Conservation (phyloP, 2,329 filamentous ascomycete species). For the Dactylellina sp. region DNA sequence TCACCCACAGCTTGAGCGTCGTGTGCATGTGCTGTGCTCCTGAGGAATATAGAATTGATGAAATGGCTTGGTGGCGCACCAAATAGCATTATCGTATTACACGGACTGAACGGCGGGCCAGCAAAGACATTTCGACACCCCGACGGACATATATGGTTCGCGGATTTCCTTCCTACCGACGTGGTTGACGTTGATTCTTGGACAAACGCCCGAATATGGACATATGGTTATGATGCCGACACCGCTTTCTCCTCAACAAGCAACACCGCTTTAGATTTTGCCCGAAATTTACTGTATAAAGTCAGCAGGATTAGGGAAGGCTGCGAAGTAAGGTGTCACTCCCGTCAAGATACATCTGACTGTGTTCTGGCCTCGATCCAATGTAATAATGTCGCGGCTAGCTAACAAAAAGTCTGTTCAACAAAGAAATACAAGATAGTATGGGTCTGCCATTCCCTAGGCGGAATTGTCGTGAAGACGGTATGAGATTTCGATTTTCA, state of each 20-base stretch:
- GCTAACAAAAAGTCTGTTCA: not conserved
- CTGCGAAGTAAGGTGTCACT: constrained; percentile 23
- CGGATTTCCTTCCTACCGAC: constrained; percentile 46
- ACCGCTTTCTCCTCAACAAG: constrained; percentile 42
- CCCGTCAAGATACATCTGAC: too few relatives aligned
- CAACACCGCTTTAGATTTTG: constrained; percentile 42
- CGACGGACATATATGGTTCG: constrained; percentile 53
- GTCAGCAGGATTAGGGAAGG: constrained; percentile 53
- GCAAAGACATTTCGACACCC: constrained; percentile 51
- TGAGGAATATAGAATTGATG: not conserved
- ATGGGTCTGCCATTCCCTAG: constrained; percentile 52
- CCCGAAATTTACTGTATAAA: constrained; percentile 38
- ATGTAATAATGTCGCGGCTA: too few relatives aligned
- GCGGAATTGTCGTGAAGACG: constrained; percentile 53
- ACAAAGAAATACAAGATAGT: constrained; percentile 47
- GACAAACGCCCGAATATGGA: constrained; percentile 56
- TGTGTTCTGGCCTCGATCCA: too few relatives aligned
- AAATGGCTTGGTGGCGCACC: not conserved
- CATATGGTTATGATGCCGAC: constrained; percentile 52
- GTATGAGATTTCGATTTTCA: constrained; percentile 1
- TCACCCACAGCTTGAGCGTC: constrained; percentile 5
- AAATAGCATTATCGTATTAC: constrained; percentile 53
- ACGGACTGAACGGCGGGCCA: constrained; percentile 50
- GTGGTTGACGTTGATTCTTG: constrained; percentile 50
- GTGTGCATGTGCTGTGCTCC: constrained; percentile 4